Evolutionary conservation across 192 early-diverging fungal genomes (phyloP), one percentile per base, ranked within the genome.

Genomic region (Dispira simplex): DNA sequence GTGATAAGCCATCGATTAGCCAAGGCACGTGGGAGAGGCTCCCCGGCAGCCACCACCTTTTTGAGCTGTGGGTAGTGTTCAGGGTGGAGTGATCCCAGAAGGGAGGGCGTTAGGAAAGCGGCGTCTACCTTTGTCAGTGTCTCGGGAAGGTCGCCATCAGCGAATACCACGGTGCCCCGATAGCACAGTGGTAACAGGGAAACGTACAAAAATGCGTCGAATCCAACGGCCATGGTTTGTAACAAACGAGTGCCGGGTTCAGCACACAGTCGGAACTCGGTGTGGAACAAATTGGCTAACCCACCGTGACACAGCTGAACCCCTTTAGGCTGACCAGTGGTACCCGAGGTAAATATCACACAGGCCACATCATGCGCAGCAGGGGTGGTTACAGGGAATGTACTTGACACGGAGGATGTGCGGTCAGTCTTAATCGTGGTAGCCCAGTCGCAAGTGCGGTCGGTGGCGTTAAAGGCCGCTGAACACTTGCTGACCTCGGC

Each of bases 291-390:
- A n/a, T 58, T 58, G 26, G 27, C 56, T 16, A 58, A 18, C 1
- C 56, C 56, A 18, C 26, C 21, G 27, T 58, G 56, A 2, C 43
- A 39, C 6, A 58, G 14, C 8, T 26, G 47, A 3, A 63, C 58
- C 39, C 63, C 63, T 21, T 64, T 64, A 39, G 63, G 63, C 32
- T 48, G 49, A 8, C 63, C 63, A 18, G 63, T 64, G 11, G 63
- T 66, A 8, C 65, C 56, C 20, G 63, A 64, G 16, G 63, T 64
- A 58, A 32, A 58, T n/a, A 58, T 26, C 6, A 58, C 43, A 27
- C 43, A 58, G 10, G 27, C 56, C 56, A n/a, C 10, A 8, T 53
- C 51, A 18, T 39, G 3, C 32, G 32, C 32, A 39, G 32, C 32
- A 39, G 32, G 32, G 32, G 6, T 39, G 6, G 6, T 39, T 6